Evolutionary conservation across 208 protist species (phyloP).

Genomic region (Trypanosoma mega): DNA sequence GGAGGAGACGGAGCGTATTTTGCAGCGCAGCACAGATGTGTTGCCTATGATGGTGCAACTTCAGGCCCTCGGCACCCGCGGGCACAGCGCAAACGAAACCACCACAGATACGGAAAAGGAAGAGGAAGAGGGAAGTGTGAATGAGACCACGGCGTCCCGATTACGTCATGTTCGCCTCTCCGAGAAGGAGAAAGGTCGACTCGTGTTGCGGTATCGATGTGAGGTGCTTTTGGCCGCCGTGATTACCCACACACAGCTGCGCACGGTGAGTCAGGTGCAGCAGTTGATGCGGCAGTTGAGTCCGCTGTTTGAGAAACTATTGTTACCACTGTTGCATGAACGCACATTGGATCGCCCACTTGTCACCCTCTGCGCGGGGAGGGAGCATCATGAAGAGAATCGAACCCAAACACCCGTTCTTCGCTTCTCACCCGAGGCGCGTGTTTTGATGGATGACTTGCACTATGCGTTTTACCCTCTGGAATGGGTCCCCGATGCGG

Average conservation of each 20-base stretch:
- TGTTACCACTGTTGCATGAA: constrained; percentile 18
- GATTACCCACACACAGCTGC: constrained; percentile 73
- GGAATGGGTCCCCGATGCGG: constrained; percentile 68
- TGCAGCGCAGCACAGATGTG: constrained; percentile 38
- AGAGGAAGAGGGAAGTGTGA: too few relatives aligned
- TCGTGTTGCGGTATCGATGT: constrained; percentile 55
- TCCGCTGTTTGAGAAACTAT: constrained; percentile 52
- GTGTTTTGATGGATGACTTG: constrained; percentile 56
- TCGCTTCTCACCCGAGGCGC: constrained; percentile 56
- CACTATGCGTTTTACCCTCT: constrained; percentile 84
- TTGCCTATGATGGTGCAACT: constrained; percentile 73
- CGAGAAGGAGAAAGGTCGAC: constrained; percentile 32
- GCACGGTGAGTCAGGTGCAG: constrained; percentile 62
- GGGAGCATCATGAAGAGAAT: background rate
- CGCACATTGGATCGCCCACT: constrained; percentile 10
- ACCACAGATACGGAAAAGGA: too few relatives aligned
- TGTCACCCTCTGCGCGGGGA: background rate
- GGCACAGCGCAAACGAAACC: too few relatives aligned
- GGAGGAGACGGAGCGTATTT: constrained; percentile 47
- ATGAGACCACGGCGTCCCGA: background rate
- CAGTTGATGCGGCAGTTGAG: constrained; percentile 59
- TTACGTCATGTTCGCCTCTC: constrained; percentile 27
- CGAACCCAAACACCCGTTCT: background rate
- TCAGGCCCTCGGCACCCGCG: constrained; percentile 42
- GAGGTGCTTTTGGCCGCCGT: constrained; percentile 76